Evolutionary conservation across 176 grass and related monocot species (phyloP).

Genomic region (Areca catechu): DNA sequence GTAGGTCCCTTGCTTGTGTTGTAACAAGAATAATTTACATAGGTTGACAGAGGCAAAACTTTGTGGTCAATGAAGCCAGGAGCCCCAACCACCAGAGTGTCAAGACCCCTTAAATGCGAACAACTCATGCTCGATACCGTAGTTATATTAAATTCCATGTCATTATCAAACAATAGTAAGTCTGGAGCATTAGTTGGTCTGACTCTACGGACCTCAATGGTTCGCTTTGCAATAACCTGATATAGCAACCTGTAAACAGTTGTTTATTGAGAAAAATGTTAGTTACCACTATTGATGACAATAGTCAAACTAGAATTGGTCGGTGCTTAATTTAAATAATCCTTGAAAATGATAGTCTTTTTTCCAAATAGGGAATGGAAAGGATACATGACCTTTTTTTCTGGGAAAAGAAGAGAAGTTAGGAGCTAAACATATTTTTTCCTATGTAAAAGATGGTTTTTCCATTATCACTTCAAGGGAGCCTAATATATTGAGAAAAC

Average conservation of each 20-base stretch:
- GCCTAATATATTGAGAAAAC: too few relatives aligned
- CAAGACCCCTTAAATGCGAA: conserved; percentile 34
- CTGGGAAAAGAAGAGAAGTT: too few relatives aligned
- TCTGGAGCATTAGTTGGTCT: conserved; percentile 84
- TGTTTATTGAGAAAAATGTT: too few relatives aligned
- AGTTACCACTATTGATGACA: too few relatives aligned
- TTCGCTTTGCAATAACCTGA: conserved; percentile 59
- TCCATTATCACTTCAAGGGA: too few relatives aligned
- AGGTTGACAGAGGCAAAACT: conserved; percentile 48
- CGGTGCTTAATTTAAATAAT: too few relatives aligned
- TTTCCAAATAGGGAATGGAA: too few relatives aligned
- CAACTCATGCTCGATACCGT: conserved; percentile 88
- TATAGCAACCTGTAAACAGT: conserved; percentile 53
- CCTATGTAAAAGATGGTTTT: too few relatives aligned
- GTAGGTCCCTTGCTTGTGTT: conserved; percentile 71
- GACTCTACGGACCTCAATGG: conserved; percentile 60
- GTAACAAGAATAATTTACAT: conserved; percentile 46
- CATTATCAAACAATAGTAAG: conserved; percentile 68
- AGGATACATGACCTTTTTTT: too few relatives aligned
- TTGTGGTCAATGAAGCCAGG: conserved; percentile 76
- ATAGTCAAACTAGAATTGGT: too few relatives aligned
- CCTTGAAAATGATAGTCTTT: too few relatives aligned
- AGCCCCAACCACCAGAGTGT: conserved; percentile 46
- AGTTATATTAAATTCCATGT: conserved; percentile 86
- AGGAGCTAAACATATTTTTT: too few relatives aligned